phyloP scores from a whole-genome alignment of 108 stramenopile genomes.

The Cyclotella baltica region DNA sequence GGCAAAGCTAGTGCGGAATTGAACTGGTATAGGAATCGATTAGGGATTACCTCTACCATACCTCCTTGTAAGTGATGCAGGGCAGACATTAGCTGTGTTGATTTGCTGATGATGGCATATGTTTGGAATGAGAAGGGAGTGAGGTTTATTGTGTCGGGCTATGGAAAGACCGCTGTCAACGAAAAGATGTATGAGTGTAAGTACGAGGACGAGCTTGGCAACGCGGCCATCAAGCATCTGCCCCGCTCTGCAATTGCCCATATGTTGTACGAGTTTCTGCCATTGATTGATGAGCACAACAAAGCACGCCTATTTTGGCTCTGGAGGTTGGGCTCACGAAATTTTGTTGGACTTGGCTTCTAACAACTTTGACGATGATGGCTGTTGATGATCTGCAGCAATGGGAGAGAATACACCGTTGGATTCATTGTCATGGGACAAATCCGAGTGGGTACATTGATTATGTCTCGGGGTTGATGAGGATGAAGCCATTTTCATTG shows the following conservation, averaged over 20 bases:
- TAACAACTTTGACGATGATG: no score
- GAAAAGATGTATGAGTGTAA: background rate
- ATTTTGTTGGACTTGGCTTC: no score
- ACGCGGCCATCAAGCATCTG: background rate
- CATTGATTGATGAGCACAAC: conserved; percentile 34
- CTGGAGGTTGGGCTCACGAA: background rate
- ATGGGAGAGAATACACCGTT: no score
- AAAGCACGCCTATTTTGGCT: conserved; percentile 18
- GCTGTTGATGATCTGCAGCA: no score
- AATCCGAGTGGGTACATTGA: no score
- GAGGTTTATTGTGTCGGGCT: conserved; percentile 1
- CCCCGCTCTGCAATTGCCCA: conserved; percentile 5
- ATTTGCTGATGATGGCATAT: conserved; percentile 22
- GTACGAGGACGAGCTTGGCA: conserved; percentile 16
- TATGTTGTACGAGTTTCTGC: conserved; percentile 2
- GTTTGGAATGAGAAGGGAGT: conserved; percentile 13
- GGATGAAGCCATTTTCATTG: no score
- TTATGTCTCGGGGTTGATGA: no score
- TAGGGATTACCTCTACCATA: no score
- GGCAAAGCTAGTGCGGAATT: no score
- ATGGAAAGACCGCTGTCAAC: conserved; percentile 13
- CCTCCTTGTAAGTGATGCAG: no score
- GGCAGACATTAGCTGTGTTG: conserved; percentile 4
- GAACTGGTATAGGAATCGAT: no score
- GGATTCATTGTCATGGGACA: no score